Base-by-base conservation (phyloP, 352 stramenopile species). In the Pelagophyceae sp. region DNA sequence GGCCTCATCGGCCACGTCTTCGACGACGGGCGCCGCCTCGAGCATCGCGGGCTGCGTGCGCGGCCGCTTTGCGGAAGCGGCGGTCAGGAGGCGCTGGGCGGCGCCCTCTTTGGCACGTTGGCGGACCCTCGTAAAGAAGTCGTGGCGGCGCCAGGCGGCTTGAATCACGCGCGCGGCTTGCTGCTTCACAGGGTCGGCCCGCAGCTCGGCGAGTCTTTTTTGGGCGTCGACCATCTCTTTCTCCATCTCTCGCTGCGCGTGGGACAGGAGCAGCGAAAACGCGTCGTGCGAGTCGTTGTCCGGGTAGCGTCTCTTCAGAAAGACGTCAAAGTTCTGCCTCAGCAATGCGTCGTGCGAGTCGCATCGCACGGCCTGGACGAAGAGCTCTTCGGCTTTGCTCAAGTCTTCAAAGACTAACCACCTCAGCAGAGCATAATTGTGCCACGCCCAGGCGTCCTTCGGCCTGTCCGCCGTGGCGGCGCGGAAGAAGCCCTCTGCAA, bases 311-410 rank as follows among this genome's bases (percentile, higher is more conserved):
- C 35, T 27, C 2, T 29, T 23, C 15, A 74, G 67, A 33, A 82
- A 81, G 29, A 58, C 65, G 64, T 82, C 61, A 38, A 82, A 82
- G 74, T 82, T 82, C 37, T 72, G 45, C 61, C 75, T 33, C 31
- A 82, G 75, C 0, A 61, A 37, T 1, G 1, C 37, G 71, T 82
- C 65, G 40, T 78, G 74, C 45, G 77, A 70, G 1, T 76, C 76
- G 0, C 78, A 3, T n/a, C 54, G 38, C 15, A 79, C 29, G 29
- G 79, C 77, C n/a, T 32, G 35, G 19, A 82, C 58, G 60, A 80
- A 82, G 69, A 76, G 65, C 35, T 81, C 38, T 51, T 82, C 79
- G 20, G 79, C 79, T 0, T 23, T 17, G 17, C 5, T 69, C 0
- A 69, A 38, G 38, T 64, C 60, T 5, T 33, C 58, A 33, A 45